Evolutionary conservation across 352 stramenopile genomes (phyloP).

Genomic region (Bremia lactucae): DNA sequence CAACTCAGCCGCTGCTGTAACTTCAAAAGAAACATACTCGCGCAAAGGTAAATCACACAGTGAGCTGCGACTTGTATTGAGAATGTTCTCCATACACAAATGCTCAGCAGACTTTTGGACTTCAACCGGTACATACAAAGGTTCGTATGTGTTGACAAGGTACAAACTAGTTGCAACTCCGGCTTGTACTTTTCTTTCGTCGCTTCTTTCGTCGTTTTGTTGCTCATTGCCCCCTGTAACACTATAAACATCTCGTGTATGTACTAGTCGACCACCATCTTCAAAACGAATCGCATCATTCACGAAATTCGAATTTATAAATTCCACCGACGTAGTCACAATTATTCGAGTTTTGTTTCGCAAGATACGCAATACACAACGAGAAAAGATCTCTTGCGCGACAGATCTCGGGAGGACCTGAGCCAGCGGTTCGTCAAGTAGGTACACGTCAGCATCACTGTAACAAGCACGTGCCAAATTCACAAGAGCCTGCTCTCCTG

Average conservation of each 20-base stretch:
- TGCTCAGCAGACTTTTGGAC: slow-evolving; percentile 6
- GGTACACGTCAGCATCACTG: slow-evolving; percentile 58
- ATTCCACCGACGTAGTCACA: slow-evolving; percentile 58
- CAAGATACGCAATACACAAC: slow-evolving; percentile 58
- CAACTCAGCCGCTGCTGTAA: slow-evolving; percentile 11
- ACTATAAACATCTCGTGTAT: slow-evolving; percentile 33
- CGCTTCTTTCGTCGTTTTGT: slow-evolving; percentile 10
- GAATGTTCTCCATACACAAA: slow-evolving; percentile 36
- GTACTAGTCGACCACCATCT: slow-evolving; percentile 30
- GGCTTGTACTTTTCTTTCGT: slow-evolving; percentile 17
- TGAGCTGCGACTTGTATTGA: slow-evolving; percentile 16
- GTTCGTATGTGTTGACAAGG: slow-evolving; percentile 2
- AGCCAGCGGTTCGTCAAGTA: slow-evolving; percentile 53
- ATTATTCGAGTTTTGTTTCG: slow-evolving; percentile 56
- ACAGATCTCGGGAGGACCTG: slow-evolving; percentile 42
- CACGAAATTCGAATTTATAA: slow-evolving; percentile 51
- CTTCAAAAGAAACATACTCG: slow-evolving; percentile 21
- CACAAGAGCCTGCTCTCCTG: slow-evolving; percentile 62
- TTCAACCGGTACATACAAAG: slow-evolving; percentile 8
- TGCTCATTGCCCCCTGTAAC: slow-evolving; percentile 9
- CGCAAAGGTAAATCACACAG: slow-evolving; percentile 19
- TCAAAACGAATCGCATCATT: slow-evolving; percentile 45
- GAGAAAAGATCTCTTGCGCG: slow-evolving; percentile 77
- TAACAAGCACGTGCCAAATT: slow-evolving; percentile 80
- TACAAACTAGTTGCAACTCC: slow-evolving; percentile 20